These are phyloP conservation scores for Beauveria caledonica DNA, from an alignment of 2,329 filamentous ascomycete genomes.

Conservation along the genomic window DNA sequence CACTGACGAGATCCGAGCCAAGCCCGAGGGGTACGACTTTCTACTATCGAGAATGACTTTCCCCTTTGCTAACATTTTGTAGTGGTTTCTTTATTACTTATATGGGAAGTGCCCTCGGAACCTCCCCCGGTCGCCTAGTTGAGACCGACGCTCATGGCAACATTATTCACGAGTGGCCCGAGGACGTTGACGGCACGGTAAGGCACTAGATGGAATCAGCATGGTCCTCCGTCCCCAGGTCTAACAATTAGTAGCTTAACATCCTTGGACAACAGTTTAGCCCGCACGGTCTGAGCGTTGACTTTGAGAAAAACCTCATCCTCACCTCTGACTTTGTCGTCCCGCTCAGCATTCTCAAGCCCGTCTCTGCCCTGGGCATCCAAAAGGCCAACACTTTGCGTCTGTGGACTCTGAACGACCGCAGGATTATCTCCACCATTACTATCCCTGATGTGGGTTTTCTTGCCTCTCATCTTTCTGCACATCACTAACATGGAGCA, in stretches of 20 bases:
- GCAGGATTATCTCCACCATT: conserved; percentile 51
- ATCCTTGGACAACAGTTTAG: conserved; percentile 52
- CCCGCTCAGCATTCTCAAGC: conserved; percentile 53
- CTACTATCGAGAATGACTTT: background rate
- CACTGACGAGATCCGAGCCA: conserved; percentile 54
- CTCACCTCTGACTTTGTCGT: conserved; percentile 57
- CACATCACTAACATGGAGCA: conserved; percentile 13
- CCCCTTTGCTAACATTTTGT: background rate
- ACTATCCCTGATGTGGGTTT: conserved; percentile 45
- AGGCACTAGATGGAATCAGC: background rate
- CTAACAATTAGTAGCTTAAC: conserved; percentile 30
- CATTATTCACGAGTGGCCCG: conserved; percentile 55
- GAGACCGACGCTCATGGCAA: conserved; percentile 52
- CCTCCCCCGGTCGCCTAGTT: conserved; percentile 49
- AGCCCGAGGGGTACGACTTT: conserved; percentile 42
- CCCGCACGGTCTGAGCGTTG: conserved; percentile 51
- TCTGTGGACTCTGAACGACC: conserved; percentile 46
- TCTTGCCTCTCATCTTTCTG: no score
- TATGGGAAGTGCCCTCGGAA: conserved; percentile 52
- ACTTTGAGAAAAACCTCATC: conserved; percentile 49
- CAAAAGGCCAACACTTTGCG: conserved; percentile 48
- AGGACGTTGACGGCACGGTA: conserved; percentile 40
- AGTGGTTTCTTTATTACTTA: conserved; percentile 53
- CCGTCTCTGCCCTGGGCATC: conserved; percentile 38
- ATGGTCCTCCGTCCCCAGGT: no score